Evolutionary conservation across 495 filamentous ascomycete genomes (phyloP), one percentile per base, ranked within the genome.

Genomic region (Aspergillus homomorphus): DNA sequence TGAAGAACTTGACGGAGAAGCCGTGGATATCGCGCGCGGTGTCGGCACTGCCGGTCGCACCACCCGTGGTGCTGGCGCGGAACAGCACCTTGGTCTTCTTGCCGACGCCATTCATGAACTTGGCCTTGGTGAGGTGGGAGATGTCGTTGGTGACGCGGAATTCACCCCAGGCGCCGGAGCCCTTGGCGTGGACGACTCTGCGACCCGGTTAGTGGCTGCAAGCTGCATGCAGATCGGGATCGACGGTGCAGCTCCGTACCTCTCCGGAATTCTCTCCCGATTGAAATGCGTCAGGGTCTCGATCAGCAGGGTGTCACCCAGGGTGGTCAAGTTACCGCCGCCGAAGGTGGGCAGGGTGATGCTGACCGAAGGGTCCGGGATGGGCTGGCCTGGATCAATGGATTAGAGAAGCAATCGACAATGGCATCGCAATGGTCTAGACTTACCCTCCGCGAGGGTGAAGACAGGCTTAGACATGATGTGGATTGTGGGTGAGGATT

Each of bases 1-100:
- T 92, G 66, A 88, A 91, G 69, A 92, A 84, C 76, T 90, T 90
- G 71, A 89, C 72, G 12, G 83, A 77, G 65, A 84, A 89, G 4
- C 88, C 88, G 57, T 84, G 76, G 10, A 86, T 82, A 72, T 90
- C 87, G 7, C 88, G 78, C 0, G 82, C 77, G 1, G 81, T 84
- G 54, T 89, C 88, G 26, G 87, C 70, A 26, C 82, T 86, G 16
- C 86, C 87, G 59, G 82, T 78, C 67, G 87, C 86, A 23, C 79
- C 77, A 22, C 79, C 85, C 7, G 87, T 84, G 3, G 87, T 89
- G 0, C 86, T 88, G 58, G 89, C 81, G 3, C 87, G 82, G 20
- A 73, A 77, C 4, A 89, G 72, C 4, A 76, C 69, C 33, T 80
- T 74, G 5, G 83, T 87, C 73, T 87, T 89, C 64, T 84, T 87